Conservation (phyloP, 768 basidiomycete species). For the Russula ochroleuca region DNA sequence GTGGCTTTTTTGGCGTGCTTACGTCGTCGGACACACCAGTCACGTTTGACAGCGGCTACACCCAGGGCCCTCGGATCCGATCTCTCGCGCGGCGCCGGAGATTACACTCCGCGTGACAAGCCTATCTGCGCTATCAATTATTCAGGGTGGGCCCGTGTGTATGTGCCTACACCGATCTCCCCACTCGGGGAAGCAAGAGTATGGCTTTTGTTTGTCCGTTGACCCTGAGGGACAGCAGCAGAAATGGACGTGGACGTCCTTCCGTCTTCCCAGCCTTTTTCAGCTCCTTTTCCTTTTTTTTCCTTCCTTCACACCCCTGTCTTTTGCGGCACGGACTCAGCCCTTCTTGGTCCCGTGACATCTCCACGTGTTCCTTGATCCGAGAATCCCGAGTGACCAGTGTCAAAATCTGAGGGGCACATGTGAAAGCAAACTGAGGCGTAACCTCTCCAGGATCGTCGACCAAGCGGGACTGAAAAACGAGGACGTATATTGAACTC, state of each 20-base stretch:
- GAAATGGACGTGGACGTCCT: background rate
- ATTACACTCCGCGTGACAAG: conserved; percentile 18
- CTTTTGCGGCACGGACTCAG: background rate
- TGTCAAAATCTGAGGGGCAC: background rate
- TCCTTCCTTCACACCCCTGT: conserved; percentile 1
- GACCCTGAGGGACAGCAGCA: background rate
- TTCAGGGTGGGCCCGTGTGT: background rate
- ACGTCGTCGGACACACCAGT: conserved; percentile 13
- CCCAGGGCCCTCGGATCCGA: conserved; percentile 13
- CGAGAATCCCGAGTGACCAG: background rate
- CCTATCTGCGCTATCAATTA: conserved; percentile 1
- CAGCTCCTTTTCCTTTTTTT: background rate
- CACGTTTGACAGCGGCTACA: conserved; percentile 11
- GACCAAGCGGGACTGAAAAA: background rate
- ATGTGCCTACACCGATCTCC: background rate
- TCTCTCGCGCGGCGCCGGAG: conserved; percentile 14
- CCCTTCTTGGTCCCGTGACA: background rate
- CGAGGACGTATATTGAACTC: background rate
- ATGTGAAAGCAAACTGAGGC: background rate
- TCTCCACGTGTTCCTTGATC: background rate
- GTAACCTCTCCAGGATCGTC: background rate
- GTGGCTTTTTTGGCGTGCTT: conserved; percentile 20
- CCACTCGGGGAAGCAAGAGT: background rate
- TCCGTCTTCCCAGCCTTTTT: background rate
- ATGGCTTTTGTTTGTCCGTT: background rate